phyloP scores from a whole-genome alignment of 805 yeast species.

The Pichia ethanolica region DNA sequence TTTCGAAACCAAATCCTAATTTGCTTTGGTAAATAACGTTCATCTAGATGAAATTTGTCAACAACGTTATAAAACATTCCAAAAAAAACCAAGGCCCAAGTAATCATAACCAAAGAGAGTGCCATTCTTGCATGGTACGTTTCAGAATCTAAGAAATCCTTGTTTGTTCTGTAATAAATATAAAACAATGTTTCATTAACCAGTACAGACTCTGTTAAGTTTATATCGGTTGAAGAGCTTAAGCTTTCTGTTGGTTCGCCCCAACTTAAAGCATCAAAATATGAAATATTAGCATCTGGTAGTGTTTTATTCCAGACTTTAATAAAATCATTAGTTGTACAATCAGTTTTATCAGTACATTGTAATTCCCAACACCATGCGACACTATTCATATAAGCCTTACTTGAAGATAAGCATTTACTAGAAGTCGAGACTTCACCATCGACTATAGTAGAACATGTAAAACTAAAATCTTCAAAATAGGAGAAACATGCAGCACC shows the following conservation, averaged over 20 bases:
- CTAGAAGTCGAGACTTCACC: neutral
- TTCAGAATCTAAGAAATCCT: neutral
- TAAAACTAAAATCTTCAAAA: neutral
- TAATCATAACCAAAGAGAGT: slow-evolving; percentile 6
- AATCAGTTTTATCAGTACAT: neutral
- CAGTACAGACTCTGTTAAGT: neutral
- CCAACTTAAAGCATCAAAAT: neutral
- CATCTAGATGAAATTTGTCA: slow-evolving; percentile 4
- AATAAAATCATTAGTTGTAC: neutral
- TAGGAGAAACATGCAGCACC: neutral
- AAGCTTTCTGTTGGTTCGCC: neutral
- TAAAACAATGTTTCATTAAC: neutral
- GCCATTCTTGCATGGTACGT: slow-evolving; percentile 4
- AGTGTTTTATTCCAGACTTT: neutral
- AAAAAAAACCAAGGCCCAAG: slow-evolving; percentile 7
- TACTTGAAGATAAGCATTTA: neutral
- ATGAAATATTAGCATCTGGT: neutral
- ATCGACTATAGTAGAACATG: neutral
- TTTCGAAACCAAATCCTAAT: slow-evolving; percentile 1
- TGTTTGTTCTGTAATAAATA: neutral
- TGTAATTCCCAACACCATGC: slow-evolving; percentile 2
- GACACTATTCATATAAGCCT: neutral
- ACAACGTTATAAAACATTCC: slow-evolving; percentile 2
- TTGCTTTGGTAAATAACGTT: neutral
- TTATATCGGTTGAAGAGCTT: neutral